A percentile compares a stretch with the other conserved stretches of the same genome.
These are phyloP conservation scores for Coniosporium apollinis DNA, from an alignment of 495 filamentous ascomycete genomes.

Conservation along the genomic window DNA sequence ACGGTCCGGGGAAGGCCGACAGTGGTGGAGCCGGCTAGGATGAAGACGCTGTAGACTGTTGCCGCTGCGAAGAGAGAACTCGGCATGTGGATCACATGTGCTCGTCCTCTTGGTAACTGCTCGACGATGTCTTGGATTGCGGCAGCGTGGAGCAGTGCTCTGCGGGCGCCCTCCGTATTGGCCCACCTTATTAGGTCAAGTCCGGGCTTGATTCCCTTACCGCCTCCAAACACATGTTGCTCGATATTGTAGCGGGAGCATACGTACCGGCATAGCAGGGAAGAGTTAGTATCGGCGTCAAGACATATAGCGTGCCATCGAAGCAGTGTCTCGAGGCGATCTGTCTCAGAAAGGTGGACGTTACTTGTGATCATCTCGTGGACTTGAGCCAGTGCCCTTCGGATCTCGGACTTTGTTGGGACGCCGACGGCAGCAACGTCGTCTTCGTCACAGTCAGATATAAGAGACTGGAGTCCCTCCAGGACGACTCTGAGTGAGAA, in stretches of 20 bases:
- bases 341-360: constrained; percentile 23
- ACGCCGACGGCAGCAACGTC: constrained; percentile 26
- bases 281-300: constrained; percentile 29
- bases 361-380: constrained; percentile 27
- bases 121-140: constrained; percentile 36
- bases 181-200: constrained; percentile 29
- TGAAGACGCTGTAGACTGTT: constrained; percentile 29
- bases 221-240: constrained; percentile 25
- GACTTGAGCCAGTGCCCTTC: constrained; percentile 27
- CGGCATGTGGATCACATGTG: constrained; percentile 32
- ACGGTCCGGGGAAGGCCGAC: constrained; percentile 26
- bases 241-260: constrained; percentile 28
- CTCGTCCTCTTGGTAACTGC: constrained; percentile 29
- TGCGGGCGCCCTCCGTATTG: constrained; percentile 25
- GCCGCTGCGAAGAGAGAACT: constrained; percentile 30
- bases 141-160: constrained; percentile 31
- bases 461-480: constrained; percentile 30
- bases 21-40: constrained; percentile 23
- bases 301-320: constrained; percentile 35
- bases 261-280: constrained; percentile 25
- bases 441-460: constrained; percentile 27
- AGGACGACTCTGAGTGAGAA: constrained; percentile 30
- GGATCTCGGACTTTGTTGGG: constrained; percentile 26
- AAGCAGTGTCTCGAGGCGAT: constrained; percentile 28
- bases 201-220: constrained; percentile 12